Base-by-base conservation (phyloP, 2,329 filamentous ascomycete species). In the Bipolaris sorokiniana region DNA sequence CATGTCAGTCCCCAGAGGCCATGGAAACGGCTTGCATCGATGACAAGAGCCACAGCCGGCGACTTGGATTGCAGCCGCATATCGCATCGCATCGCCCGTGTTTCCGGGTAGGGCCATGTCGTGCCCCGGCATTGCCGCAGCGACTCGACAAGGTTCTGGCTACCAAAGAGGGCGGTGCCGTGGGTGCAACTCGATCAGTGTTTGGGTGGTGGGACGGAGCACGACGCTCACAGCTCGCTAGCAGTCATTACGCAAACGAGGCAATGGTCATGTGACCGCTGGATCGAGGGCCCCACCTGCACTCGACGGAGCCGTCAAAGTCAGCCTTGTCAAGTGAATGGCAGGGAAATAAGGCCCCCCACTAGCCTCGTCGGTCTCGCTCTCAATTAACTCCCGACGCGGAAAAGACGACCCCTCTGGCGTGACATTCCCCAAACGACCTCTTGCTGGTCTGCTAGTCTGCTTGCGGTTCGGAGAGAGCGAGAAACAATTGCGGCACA, bases 281-380 rank as follows among this genome's bases (percentile, higher is more conserved):
- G 23, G 40, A 46, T 49, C 51, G 49, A 48, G 42, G 45, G 41
- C 20, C 38, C 49, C 53, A 50, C 51, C 44, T 31, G 49, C 40
- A 47, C 47, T 53, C 48, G 50, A 60, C 50, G 58, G 59, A 53
- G 51, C 56, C 48, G 51, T 59, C 59, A 69, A 31, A 68, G 62
- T 74, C 72, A 75, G 72, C 72, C 73, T 73, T 71, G 69, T 66
- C 60, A 54, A 63, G 55, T n/a, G 26, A 31, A 45, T 16, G 40
- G 40, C 22, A 23, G 40, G 22, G 50, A 62, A 55, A 49, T 55
- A 41, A 76, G 72, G 73, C 72, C 64, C 56, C 72, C 73, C 66
- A 70, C 69, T 71, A 72, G 56, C 60, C 61, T 6, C 59, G 58
- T 65, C 62, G 63, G 56, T 64, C 65, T 71, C 68, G 70, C 70